phyloP scores from a whole-genome alignment of 2,329 filamentous ascomycete species.

The Leptographium wingfieldii region DNA sequence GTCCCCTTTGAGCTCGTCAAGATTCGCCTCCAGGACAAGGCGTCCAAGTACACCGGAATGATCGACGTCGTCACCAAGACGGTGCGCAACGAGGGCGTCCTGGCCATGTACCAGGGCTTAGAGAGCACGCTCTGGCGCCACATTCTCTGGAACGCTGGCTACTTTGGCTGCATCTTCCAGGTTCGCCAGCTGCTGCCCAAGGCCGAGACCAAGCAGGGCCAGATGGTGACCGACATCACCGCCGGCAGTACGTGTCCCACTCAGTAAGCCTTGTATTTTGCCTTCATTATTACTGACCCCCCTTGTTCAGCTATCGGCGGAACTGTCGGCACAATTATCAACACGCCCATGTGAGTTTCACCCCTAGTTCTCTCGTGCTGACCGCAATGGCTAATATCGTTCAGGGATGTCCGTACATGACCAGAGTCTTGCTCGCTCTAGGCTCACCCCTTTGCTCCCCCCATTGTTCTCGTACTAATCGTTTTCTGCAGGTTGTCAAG shows the following conservation, averaged over 20 bases:
- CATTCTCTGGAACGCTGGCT: conserved; percentile 75
- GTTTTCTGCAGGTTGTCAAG: conserved; percentile 64
- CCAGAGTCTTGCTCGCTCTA: not conserved
- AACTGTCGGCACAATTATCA: conserved; percentile 76
- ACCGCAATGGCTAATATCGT: not conserved
- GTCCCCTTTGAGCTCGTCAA: conserved; percentile 98
- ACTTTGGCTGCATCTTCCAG: conserved; percentile 98
- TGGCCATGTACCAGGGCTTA: conserved; percentile 91
- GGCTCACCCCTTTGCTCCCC: not conserved
- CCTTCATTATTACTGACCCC: not conserved
- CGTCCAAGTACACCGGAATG: conserved; percentile 79
- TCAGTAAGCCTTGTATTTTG: not conserved
- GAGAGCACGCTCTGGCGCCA: conserved; percentile 97
- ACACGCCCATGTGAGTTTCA: conserved; percentile 95
- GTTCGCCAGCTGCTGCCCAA: conserved; percentile 73
- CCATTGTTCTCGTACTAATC: not conserved
- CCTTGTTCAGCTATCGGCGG: conserved; percentile 52
- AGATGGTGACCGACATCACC: conserved; percentile 79
- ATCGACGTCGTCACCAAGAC: conserved; percentile 68
- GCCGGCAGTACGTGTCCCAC: conserved; percentile 44
- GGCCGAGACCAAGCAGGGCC: conserved; percentile 64
- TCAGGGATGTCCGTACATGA: conserved; percentile 5
- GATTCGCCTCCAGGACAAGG: conserved; percentile 93
- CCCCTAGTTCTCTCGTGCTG: not conserved
- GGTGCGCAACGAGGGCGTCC: conserved; percentile 32